Conservation (phyloP, 1,284 basidiomycete species). For the Cutaneotrichosporon arboriforme region DNA sequence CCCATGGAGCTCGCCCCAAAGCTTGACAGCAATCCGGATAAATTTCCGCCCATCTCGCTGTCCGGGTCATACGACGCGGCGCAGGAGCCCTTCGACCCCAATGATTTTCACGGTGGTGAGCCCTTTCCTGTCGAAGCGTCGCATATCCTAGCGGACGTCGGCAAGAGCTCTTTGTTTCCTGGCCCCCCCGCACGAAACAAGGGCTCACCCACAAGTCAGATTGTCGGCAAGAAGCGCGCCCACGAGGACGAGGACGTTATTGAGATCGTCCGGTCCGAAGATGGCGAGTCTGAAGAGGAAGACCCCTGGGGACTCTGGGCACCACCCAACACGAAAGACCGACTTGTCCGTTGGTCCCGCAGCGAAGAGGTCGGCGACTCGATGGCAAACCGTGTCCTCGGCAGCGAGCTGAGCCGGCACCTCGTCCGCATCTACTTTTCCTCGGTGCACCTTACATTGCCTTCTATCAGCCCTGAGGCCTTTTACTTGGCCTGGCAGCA, state of each 20-base stretch:
- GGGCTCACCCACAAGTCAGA: background rate
- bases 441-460: constrained; percentile 32
- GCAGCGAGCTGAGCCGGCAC: constrained; percentile 29
- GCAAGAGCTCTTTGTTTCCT: too few species aligned
- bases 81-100: too few species aligned
- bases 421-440: constrained; percentile 33
- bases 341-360: constrained; percentile 22
- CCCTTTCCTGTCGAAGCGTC: too few species aligned
- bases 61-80: too few species aligned
- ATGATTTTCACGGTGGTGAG: too few species aligned
- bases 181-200: too few species aligned
- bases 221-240: constrained; percentile 9
- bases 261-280: constrained; percentile 5
- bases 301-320: constrained; percentile 25
- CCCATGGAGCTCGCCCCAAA: too few species aligned
- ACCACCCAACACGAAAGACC: background rate
- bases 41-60: too few species aligned
- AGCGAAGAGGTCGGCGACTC: constrained; percentile 24
- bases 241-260: constrained; percentile 8
- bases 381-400: constrained; percentile 33
- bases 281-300: background rate
- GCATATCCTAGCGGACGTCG: too few species aligned
- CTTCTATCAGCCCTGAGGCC: constrained; percentile 33
- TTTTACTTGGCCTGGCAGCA: constrained; percentile 36
- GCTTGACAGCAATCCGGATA: too few species aligned